Conservation (phyloP, 2,329 filamentous ascomycete species). For the Trichoderma koningiopsis region DNA sequence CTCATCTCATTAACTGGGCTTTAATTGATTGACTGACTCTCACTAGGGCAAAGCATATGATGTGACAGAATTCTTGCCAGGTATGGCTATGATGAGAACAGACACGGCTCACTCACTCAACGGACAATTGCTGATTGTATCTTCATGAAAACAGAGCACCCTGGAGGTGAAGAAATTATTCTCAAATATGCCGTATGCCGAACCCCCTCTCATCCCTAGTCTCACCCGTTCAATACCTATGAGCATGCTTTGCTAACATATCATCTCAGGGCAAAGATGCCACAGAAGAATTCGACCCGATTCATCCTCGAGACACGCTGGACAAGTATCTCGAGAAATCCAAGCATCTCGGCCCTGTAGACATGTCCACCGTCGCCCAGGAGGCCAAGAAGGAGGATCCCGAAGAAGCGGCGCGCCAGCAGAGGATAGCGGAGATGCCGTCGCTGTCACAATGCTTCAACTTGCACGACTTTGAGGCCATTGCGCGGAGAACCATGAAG, state of each 20-base stretch:
- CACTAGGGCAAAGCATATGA: conserved; percentile 78
- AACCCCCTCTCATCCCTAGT: neutral
- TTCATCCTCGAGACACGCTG: conserved; percentile 84
- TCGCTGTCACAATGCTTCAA: conserved; percentile 88
- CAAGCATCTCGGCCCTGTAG: conserved; percentile 86
- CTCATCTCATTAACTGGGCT: neutral
- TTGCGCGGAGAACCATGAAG: conserved; percentile 90
- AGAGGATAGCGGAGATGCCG: conserved; percentile 75
- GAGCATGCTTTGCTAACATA: neutral
- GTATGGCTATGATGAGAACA: conserved; percentile 45
- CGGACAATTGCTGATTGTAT: neutral
- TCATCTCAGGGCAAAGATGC: conserved; percentile 75
- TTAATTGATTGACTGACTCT: conserved; percentile 17
- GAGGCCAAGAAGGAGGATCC: conserved; percentile 67
- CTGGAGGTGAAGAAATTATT: conserved; percentile 88
- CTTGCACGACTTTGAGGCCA: conserved; percentile 91
- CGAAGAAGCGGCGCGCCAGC: conserved; percentile 65
- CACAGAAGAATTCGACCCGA: conserved; percentile 87
- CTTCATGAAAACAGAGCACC: conserved; percentile 64
- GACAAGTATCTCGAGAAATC: conserved; percentile 79
- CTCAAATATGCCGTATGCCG: conserved; percentile 80
- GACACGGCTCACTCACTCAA: neutral
- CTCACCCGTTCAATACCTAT: neutral
- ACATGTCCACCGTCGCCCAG: conserved; percentile 80
- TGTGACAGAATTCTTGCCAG: conserved; percentile 84